phyloP scores from a whole-genome alignment of 345 rosid genomes.

The Viola odorata region DNA sequence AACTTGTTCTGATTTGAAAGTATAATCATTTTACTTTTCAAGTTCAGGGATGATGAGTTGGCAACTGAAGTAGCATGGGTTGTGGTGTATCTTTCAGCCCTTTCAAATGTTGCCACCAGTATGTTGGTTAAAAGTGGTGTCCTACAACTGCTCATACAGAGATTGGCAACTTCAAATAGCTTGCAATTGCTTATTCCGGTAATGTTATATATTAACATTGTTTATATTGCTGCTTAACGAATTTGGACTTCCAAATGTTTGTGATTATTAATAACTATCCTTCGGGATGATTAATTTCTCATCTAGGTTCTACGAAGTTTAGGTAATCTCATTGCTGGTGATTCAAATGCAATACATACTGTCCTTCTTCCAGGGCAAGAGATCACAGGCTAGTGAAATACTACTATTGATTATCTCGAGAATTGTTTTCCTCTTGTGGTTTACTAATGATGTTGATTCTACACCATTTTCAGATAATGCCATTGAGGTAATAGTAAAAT shows the following conservation, averaged over 20 bases:
- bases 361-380: constrained; percentile 58
- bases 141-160: constrained; percentile 68
- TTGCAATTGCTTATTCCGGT: constrained; percentile 94
- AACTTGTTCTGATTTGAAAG: neutral
- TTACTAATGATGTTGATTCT: too few species aligned
- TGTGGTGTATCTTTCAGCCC: constrained; percentile 94
- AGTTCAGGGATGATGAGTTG: constrained; percentile 81
- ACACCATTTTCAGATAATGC: constrained; percentile 42
- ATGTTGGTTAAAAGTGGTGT: constrained; percentile 66
- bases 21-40: constrained; percentile 8
- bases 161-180: constrained; percentile 69
- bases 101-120: constrained; percentile 69
- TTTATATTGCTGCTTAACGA: neutral
- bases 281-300: constrained; percentile 1
- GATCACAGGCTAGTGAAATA: constrained; percentile 52
- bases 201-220: constrained; percentile 5
- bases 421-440: neutral
- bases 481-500: constrained; percentile 62
- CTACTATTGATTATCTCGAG: constrained; percentile 16
- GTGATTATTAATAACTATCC: constrained; percentile 5
- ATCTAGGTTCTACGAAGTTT: constrained; percentile 74
- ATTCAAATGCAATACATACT: constrained; percentile 54
- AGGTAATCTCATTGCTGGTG: constrained; percentile 91
- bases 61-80: constrained; percentile 96
- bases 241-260: neutral